These are phyloP conservation scores for Alternaria brassicae DNA, from an alignment of 2,329 filamentous ascomycete species.

Conservation along the genomic window DNA sequence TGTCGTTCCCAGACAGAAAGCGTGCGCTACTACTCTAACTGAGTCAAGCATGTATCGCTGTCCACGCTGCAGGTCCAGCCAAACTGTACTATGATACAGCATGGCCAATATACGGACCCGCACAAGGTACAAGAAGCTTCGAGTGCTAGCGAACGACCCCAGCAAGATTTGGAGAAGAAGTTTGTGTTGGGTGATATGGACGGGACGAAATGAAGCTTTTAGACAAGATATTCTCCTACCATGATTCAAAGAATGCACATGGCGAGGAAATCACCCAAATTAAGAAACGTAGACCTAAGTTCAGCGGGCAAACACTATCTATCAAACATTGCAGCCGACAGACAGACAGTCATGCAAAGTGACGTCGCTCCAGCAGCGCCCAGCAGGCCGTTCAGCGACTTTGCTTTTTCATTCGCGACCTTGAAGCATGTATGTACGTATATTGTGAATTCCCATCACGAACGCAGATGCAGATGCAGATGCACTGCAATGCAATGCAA, in stretches of 20 bases:
- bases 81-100: neutral
- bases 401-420: slow-evolving; percentile 1
- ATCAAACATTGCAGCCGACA: neutral
- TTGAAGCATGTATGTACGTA: neutral
- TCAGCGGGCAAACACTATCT: neutral
- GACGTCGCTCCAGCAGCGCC: neutral
- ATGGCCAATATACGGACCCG: neutral
- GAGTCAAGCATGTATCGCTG: neutral
- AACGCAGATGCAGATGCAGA: neutral
- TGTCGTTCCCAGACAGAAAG: slow-evolving; percentile 4
- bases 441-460: neutral
- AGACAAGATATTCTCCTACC: neutral
- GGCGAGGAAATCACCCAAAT: neutral
- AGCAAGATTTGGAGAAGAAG: neutral
- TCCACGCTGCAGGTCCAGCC: neutral
- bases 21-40: neutral
- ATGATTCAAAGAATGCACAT: neutral
- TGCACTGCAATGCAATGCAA: too few species aligned
- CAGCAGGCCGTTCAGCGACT: neutral
- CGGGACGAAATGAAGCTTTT: neutral
- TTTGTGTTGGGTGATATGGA: neutral
- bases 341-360: too few species aligned
- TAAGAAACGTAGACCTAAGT: neutral
- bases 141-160: neutral
- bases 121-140: neutral